Conservation (phyloP, 2,329 filamentous ascomycete species). For the Ophidiomyces ophidiicola region DNA sequence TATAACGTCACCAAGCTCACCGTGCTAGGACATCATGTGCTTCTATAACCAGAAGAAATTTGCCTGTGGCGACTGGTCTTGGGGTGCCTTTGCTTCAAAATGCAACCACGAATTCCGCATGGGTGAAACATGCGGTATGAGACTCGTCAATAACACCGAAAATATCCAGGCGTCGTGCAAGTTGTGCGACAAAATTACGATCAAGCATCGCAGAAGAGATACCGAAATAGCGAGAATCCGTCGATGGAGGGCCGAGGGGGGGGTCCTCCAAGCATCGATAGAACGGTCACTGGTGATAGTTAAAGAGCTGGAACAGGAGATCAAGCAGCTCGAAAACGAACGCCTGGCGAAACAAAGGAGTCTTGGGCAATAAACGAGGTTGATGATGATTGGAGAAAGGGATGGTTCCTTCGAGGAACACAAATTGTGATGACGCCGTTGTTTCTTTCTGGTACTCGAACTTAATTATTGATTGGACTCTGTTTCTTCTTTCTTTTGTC, state of each 20-base stretch:
- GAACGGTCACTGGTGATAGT: slow-evolving; percentile 61
- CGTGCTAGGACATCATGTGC: slow-evolving; percentile 55
- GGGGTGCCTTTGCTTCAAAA: slow-evolving; percentile 83
- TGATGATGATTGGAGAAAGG: slow-evolving; percentile 6
- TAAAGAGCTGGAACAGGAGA: slow-evolving; percentile 57
- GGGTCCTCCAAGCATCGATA: slow-evolving; percentile 46
- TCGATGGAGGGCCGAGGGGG: slow-evolving; percentile 64
- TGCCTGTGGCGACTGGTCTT: slow-evolving; percentile 82
- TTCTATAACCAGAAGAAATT: slow-evolving; percentile 88
- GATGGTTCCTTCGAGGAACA: not conserved
- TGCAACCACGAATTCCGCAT: slow-evolving; percentile 92
- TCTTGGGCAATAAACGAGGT: slow-evolving; percentile 20
- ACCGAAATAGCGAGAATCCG: slow-evolving; percentile 64
- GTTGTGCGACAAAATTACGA: slow-evolving; percentile 78
- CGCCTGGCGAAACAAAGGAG: slow-evolving; percentile 30
- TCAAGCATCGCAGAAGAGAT: slow-evolving; percentile 61
- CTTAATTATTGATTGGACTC: slow-evolving; percentile 16
- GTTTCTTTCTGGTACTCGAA: slow-evolving; percentile 14
- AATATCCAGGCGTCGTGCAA: slow-evolving; percentile 57
- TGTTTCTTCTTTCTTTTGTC: slow-evolving; percentile 10
- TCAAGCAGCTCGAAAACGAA: slow-evolving; percentile 52
- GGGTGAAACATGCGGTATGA: slow-evolving; percentile 91
- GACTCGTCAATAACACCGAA: slow-evolving; percentile 67
- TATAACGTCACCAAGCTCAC: slow-evolving; percentile 20
- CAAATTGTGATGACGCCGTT: slow-evolving; percentile 3